These are phyloP conservation scores for Barnettozyma sucrosica DNA, from an alignment of 805 yeast species.

Conservation along the genomic window DNA sequence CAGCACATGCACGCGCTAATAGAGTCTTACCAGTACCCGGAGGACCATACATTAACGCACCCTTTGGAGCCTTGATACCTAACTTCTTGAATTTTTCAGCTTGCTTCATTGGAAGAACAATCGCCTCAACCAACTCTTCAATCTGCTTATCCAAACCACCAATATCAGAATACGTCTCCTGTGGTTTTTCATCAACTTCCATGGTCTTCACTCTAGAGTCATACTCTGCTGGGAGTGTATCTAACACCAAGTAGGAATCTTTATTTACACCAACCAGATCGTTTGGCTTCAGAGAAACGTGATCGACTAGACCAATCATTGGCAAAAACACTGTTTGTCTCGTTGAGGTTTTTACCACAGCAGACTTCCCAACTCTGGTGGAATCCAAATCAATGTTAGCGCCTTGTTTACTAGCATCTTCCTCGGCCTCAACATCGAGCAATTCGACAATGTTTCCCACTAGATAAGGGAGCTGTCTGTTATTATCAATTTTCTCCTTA, in stretches of 20 bases:
- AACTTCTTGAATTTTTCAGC: conserved; percentile 90
- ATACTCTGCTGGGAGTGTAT: conserved; percentile 93
- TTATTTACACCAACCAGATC: conserved; percentile 97
- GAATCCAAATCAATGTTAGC: conserved; percentile 93
- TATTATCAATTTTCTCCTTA: conserved; percentile 91
- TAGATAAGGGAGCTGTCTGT: conserved; percentile 89
- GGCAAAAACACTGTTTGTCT: conserved; percentile 97
- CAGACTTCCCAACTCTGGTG: conserved; percentile 90
- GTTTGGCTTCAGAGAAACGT: conserved; percentile 89
- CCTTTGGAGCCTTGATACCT: conserved; percentile 97
- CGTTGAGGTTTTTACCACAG: conserved; percentile 95
- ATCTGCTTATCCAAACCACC: conserved; percentile 98
- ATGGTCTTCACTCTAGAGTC: conserved; percentile 97
- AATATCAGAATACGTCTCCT: conserved; percentile 93
- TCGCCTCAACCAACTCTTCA: conserved; percentile 97
- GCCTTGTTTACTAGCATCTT: conserved; percentile 78
- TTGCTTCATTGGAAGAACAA: conserved; percentile 96
- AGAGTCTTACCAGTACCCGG: conserved; percentile 99
- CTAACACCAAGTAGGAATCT: conserved; percentile 89
- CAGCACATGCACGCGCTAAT: conserved; percentile 97
- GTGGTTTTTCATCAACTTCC: conserved; percentile 99
- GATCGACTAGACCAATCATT: conserved; percentile 90
- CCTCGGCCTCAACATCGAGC: conserved; percentile 80
- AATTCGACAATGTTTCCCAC: conserved; percentile 97
- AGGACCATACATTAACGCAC: conserved; percentile 98